phyloP scores from a whole-genome alignment of 2,329 filamentous ascomycete species.

The Colletotrichum sp. region DNA sequence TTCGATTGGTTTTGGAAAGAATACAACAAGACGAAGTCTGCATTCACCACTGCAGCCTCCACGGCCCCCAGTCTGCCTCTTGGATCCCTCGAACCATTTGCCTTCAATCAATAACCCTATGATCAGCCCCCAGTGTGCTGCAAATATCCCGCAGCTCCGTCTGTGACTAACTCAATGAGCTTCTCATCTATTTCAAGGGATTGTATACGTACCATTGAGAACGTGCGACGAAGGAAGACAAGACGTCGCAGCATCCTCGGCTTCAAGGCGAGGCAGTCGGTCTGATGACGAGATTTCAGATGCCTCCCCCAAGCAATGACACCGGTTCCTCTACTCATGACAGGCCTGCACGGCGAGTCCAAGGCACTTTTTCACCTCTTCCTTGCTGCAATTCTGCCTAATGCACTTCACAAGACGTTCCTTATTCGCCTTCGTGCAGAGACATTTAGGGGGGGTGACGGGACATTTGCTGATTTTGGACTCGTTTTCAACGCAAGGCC shows the following conservation, averaged over 20 bases:
- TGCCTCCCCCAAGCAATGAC: neutral
- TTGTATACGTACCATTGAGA: neutral
- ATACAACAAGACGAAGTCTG: neutral
- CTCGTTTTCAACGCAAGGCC: neutral
- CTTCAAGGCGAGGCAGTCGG: neutral
- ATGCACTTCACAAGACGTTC: neutral
- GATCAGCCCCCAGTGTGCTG: neutral
- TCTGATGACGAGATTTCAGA: neutral
- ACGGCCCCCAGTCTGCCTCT: neutral
- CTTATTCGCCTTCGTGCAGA: conserved; percentile 3
- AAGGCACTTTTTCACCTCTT: neutral
- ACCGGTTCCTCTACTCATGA: neutral
- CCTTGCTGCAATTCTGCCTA: neutral
- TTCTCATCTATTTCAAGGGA: neutral
- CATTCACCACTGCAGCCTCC: neutral
- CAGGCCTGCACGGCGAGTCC: neutral
- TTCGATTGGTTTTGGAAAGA: neutral
- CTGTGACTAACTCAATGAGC: neutral
- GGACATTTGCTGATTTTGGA: neutral
- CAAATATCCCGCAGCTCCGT: neutral
- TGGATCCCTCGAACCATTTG: neutral
- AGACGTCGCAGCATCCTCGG: neutral
- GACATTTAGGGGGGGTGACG: neutral
- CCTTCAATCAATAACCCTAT: neutral
- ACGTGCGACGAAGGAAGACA: neutral